phyloP scores from a whole-genome alignment of 2,329 filamentous ascomycete species.

The Fusarium sp. region DNA sequence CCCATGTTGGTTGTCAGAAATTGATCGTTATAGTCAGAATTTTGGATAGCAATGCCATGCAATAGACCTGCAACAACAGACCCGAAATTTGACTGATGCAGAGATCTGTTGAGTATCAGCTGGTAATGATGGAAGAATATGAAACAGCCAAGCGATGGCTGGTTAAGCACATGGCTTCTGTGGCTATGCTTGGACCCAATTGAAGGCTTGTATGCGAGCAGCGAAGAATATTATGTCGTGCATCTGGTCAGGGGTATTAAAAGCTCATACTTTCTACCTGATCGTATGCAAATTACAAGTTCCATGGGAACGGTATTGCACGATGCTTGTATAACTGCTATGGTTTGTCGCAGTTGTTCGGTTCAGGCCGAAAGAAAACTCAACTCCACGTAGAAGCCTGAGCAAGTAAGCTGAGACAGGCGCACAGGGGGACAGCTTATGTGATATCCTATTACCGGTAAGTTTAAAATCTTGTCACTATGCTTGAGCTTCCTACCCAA shows the following conservation, averaged over 20 bases:
- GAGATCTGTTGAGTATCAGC: neutral
- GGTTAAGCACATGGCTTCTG: conserved; percentile 3
- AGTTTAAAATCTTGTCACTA: neutral
- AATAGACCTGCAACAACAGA: neutral
- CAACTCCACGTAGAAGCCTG: conserved; percentile 22
- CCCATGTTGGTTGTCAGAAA: neutral
- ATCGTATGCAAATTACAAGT: conserved; percentile 2
- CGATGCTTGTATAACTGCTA: conserved; percentile 15
- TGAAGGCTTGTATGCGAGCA: neutral
- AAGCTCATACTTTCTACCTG: neutral
- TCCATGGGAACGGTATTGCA: conserved; percentile 32
- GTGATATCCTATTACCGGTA: neutral
- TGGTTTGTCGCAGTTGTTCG: conserved; percentile 32
- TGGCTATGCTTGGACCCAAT: conserved; percentile 8
- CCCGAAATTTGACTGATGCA: neutral
- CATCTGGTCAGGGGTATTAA: conserved; percentile 6
- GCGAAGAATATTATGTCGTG: neutral
- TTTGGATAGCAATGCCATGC: neutral
- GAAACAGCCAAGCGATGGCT: conserved; percentile 13
- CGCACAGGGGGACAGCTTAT: conserved; percentile 2
- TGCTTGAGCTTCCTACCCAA: conserved; percentile 9
- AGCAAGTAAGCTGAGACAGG: conserved; percentile 19
- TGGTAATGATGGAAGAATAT: neutral
- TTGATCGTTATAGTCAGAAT: neutral
- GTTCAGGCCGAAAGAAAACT: conserved; percentile 30